Evolutionary conservation across 176 grass and related monocot species (phyloP), one percentile per base, ranked within the genome.

Genomic region (Coix lacrymajobi): DNA sequence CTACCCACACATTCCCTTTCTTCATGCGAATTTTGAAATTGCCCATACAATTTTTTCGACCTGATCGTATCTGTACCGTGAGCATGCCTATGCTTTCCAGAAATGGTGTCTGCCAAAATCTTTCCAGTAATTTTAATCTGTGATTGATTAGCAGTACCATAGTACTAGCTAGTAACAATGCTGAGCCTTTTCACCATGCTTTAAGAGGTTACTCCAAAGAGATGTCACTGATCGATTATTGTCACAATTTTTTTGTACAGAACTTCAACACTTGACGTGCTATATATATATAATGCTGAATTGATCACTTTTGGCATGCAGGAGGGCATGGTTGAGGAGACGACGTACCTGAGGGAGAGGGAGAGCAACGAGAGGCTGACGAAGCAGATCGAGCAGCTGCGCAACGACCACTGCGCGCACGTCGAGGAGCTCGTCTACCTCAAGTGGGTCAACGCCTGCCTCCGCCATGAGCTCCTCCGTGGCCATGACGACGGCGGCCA

Each of bases 341-440:
- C 71, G 2, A 75, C 22, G 5, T 58, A 60, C 17, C 73, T 90
- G 60, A 86, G 79, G 72, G 88, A 95, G 60, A 86, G 79, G 72
- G 88, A 95, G 72, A 62, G 60, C 8, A 98, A 95, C 62, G 79
- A 91, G 52, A 77, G 64, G 36, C 73, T 98, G 85, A 75, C 67
- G 45, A 66, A 77, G 80, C 86, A 95, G 88, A 84, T 98, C 69
- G 90, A 92, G 77, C 88, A 90, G 81, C 79, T 98, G 20, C 90
- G 38, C 85, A 69, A 39, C 61, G 71, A 91, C 69, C 92, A 92
- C 76, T 93, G 81, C 71, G 67, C 79, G 31, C 83, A 87, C 61
- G 85, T 93, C 22, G 90, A 95, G 78, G 96, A 98, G 76, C 82
- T 95, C 29, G 96, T 98, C 11, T 98, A 98, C 81, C 96, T 98